Evolutionary conservation across 257 asterid species (phyloP), one percentile per base, ranked within the genome.

Genomic region (Euphrasia confusa): DNA sequence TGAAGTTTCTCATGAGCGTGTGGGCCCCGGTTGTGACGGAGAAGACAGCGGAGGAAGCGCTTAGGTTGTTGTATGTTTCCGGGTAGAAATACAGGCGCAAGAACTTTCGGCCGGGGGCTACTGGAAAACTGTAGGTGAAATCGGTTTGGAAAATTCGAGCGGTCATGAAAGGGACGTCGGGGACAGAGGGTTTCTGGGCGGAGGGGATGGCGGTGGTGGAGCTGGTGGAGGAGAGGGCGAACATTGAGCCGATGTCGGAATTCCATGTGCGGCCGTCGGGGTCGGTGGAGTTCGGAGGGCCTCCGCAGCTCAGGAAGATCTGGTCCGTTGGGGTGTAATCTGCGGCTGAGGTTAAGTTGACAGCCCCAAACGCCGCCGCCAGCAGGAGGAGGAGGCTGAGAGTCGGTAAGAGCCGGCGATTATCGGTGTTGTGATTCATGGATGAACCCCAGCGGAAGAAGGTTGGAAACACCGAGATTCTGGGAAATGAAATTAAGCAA

Each of bases 1-100:
- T 86, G 37, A 91, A 91, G 84, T 91, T 91, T 10, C 64, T 81
- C 77, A 91, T 30, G 15, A 91, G 86, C 47, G 89, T 80, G 54
- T 24, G 88, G 0, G 68, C 64, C 10, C 87, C 92, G 1, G 86
- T 70, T 11, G 75, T 71, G 9, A 91, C 96, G 0, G 87, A 52
- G 75, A 91, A 91, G 68, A 84, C 27, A 1, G 87, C 91, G 68
- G 73, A 68, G 17, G 84, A 68, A 48, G 94, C 81, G 53, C 80
- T 64, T n/a, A 80, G 84, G 56, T 72, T 75, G 42, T 72, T 77
- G 56, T 88, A 88, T 27, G 92, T 54, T 3, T 83, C 88, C 0
- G 95, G 96, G 17, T 91, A 91, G 88, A 91, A 91, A 68, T 84
- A 81, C 33, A 91, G 59, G 1, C 98, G 95, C 42, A 91, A 62